Evolutionary conservation across 2,329 filamentous ascomycete genomes (phyloP).

Genomic region (Claviceps arundinis): DNA sequence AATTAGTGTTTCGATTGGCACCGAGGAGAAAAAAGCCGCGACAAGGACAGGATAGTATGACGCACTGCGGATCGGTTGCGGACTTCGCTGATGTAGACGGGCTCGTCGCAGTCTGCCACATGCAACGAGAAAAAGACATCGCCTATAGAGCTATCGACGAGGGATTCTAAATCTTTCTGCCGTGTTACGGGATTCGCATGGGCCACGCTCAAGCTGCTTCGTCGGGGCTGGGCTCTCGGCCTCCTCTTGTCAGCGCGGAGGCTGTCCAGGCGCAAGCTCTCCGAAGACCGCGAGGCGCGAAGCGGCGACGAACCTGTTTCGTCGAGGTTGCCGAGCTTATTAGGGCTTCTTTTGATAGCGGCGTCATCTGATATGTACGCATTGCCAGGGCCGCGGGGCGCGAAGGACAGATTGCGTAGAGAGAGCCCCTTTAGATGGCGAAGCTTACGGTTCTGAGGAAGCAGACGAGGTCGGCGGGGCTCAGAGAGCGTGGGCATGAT

Average conservation of each 20-base stretch:
- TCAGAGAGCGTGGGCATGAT: conserved; percentile 24
- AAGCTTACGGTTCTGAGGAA: conserved; percentile 70
- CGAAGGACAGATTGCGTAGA: conserved; percentile 70
- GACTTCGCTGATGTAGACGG: conserved; percentile 83
- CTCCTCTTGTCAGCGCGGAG: conserved; percentile 5
- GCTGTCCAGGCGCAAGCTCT: conserved; percentile 8
- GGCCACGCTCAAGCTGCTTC: conserved; percentile 36
- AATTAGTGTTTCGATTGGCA: not conserved
- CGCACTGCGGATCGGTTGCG: conserved; percentile 58
- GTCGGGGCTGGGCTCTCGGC: conserved; percentile 20
- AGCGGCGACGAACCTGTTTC: conserved; percentile 28
- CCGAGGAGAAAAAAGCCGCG: not conserved
- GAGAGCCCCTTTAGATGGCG: conserved; percentile 80
- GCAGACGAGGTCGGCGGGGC: conserved; percentile 35
- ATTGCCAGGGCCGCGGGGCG: conserved; percentile 29
- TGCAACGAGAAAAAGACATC: conserved; percentile 85
- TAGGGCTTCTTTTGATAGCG: conserved; percentile 54
- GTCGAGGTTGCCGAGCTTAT: conserved; percentile 45
- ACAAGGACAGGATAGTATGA: not conserved
- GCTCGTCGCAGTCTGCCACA: conserved; percentile 48
- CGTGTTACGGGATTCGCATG: conserved; percentile 34
- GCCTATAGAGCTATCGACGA: conserved; percentile 59
- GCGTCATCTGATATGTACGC: conserved; percentile 66
- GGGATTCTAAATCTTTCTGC: conserved; percentile 64
- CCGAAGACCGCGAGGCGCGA: conserved; percentile 38